Conservation (phyloP, 208 protist species). For the Trypanosoma congolense region DNA sequence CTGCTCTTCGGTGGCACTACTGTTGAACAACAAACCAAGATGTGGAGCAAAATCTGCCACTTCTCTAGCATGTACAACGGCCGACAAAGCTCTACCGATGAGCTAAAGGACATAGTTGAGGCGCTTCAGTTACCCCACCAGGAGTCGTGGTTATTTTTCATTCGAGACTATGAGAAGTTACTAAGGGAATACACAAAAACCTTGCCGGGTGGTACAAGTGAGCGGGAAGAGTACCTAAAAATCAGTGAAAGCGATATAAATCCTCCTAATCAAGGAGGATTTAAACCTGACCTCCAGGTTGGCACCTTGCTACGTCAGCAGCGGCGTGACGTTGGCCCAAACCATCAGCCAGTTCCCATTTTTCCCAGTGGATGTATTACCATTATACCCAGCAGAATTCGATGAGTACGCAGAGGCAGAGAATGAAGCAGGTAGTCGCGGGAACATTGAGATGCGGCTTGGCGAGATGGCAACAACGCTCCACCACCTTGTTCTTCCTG, state of each 20-base stretch:
- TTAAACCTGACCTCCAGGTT: constrained; percentile 48
- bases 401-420: constrained; percentile 23
- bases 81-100: constrained; percentile 1
- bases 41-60: constrained; percentile 62
- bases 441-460: constrained; percentile 30
- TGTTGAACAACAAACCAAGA: constrained; percentile 42
- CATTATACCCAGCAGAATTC: constrained; percentile 61
- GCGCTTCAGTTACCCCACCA: constrained; percentile 29
- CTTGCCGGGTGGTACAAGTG: constrained; percentile 33
- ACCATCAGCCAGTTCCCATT: constrained; percentile 28
- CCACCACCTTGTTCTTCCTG: constrained; percentile 61
- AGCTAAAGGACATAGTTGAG: constrained; percentile 18
- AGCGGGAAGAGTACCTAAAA: constrained; percentile 48
- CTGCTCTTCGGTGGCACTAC: constrained; percentile 36
- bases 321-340: constrained; percentile 26
- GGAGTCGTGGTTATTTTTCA: constrained; percentile 13
- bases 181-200: constrained; percentile 27
- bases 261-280: constrained; percentile 24
- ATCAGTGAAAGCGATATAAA: constrained; percentile 66
- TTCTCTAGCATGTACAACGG: constrained; percentile 64
- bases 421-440: constrained; percentile 12
- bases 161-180: constrained; percentile 33
- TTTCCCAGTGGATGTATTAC: constrained; percentile 75
- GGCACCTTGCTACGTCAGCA: constrained; percentile 38
- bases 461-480: constrained; percentile 44